These are phyloP conservation scores for Verticillium alfalfae DNA, from an alignment of 2,329 filamentous ascomycete genomes.

Conservation along the genomic window DNA sequence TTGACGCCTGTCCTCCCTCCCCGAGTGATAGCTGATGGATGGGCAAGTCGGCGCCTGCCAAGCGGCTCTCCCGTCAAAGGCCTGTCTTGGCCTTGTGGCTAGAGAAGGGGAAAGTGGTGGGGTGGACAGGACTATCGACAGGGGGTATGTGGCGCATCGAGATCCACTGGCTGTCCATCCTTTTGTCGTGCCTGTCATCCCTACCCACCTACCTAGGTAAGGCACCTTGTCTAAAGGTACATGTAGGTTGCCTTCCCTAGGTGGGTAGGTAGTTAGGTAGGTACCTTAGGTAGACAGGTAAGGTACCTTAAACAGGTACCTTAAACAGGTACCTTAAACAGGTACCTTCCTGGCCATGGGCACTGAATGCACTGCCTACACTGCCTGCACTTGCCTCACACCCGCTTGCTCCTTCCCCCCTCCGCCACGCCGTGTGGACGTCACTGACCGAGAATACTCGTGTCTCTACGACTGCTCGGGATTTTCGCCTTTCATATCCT, in stretches of 20 bases:
- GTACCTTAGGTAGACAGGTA: too few relatives aligned
- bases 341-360: background rate
- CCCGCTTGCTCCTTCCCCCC: background rate
- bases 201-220: too few relatives aligned
- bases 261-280: too few relatives aligned
- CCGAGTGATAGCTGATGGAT: background rate
- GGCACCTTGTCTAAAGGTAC: too few relatives aligned
- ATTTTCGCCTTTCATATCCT: background rate
- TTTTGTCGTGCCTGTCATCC: background rate
- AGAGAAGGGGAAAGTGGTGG: background rate
- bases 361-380: background rate
- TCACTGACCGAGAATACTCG: background rate
- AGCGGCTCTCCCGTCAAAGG: background rate
- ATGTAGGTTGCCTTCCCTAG: too few relatives aligned
- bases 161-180: background rate
- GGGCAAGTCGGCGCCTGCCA: background rate
- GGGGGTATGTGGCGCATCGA: background rate
- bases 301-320: too few relatives aligned
- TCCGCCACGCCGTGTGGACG: background rate
- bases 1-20: background rate
- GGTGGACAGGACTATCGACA: background rate
- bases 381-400: background rate
- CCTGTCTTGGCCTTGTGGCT: background rate
- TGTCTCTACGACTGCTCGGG: background rate
- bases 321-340: too few relatives aligned